A percentile compares a stretch with the other conserved stretches of the same genome.
These are phyloP conservation scores for Bolboschoenus planiculmis DNA, from an alignment of 176 grass and related monocot genomes.

Conservation along the genomic window DNA sequence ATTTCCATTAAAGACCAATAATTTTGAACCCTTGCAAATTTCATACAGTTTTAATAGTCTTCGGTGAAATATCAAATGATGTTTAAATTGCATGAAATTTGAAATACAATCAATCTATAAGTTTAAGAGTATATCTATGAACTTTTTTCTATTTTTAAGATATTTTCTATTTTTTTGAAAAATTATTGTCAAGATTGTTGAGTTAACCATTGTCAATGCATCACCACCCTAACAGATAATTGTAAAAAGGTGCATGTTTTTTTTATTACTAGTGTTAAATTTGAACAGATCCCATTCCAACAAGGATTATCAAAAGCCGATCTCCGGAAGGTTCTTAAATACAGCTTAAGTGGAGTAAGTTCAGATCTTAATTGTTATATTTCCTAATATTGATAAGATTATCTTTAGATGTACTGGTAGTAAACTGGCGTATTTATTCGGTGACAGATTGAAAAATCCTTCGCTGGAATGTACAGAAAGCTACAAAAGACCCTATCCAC, in stretches of 20 bases:
- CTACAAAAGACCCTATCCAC: constrained; percentile 77
- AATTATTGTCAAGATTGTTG: too few relatives aligned
- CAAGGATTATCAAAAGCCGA: constrained; percentile 83
- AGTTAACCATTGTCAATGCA: too few relatives aligned
- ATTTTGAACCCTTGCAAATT: too few relatives aligned
- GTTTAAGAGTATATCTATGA: too few relatives aligned
- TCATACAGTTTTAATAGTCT: too few relatives aligned
- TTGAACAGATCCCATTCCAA: constrained; percentile 82
- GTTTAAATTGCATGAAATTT: too few relatives aligned
- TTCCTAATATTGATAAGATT: not conserved
- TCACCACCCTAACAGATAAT: too few relatives aligned
- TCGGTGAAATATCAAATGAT: too few relatives aligned
- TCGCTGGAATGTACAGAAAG: constrained; percentile 75
- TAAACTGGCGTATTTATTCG: constrained; percentile 2
- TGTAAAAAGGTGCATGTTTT: not conserved
- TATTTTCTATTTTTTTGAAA: too few relatives aligned
- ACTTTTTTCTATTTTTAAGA: too few relatives aligned
- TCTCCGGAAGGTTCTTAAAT: constrained; percentile 90
- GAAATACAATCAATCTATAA: too few relatives aligned
- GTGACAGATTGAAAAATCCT: constrained; percentile 82
- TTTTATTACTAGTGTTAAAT: constrained; percentile 17
- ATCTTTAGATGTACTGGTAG: constrained; percentile 6
- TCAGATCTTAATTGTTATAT: constrained; percentile 17
- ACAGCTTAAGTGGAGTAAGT: constrained; percentile 83
- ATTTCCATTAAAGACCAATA: too few relatives aligned